These are phyloP conservation scores for Lumnitzera racemosa DNA, from an alignment of 345 rosid species.

Conservation along the genomic window DNA sequence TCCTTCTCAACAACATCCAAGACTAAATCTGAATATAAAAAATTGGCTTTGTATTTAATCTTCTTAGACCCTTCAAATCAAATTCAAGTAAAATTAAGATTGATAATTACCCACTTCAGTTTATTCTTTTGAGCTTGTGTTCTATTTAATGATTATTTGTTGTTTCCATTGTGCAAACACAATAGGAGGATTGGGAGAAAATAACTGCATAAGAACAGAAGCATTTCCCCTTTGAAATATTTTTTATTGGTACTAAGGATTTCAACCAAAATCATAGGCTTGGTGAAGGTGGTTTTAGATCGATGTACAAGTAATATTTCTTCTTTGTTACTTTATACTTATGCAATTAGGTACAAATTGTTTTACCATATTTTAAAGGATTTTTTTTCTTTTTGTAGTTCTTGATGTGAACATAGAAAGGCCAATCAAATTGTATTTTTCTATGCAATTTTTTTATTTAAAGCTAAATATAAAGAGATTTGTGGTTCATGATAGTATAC, in stretches of 20 bases:
- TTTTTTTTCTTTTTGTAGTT: no score
- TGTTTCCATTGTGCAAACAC: constrained; percentile 20
- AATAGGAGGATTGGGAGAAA: constrained; percentile 53
- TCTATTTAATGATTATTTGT: constrained; percentile 2
- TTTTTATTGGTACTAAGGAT: constrained; percentile 71
- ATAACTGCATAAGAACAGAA: constrained; percentile 82
- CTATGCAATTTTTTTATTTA: no score
- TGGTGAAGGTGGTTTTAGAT: constrained; percentile 97
- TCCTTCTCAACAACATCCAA: constrained; percentile 1
- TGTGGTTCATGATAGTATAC: no score
- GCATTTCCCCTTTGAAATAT: constrained; percentile 51
- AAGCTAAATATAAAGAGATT: no score
- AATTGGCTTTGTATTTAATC: constrained; percentile 26
- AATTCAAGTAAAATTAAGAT: constrained; percentile 42
- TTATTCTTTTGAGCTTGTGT: background rate
- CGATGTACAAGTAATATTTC: constrained; percentile 54
- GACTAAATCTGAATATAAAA: constrained; percentile 29
- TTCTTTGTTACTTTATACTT: background rate
- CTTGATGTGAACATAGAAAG: no score
- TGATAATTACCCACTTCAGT: background rate
- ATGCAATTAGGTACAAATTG: background rate
- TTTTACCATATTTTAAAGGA: no score
- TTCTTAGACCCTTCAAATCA: constrained; percentile 45
- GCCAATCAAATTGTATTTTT: no score
- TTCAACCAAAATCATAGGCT: constrained; percentile 70